Evolutionary conservation across 2,329 filamentous ascomycete genomes (phyloP).

Genomic region (Diaporthe amygdali): DNA sequence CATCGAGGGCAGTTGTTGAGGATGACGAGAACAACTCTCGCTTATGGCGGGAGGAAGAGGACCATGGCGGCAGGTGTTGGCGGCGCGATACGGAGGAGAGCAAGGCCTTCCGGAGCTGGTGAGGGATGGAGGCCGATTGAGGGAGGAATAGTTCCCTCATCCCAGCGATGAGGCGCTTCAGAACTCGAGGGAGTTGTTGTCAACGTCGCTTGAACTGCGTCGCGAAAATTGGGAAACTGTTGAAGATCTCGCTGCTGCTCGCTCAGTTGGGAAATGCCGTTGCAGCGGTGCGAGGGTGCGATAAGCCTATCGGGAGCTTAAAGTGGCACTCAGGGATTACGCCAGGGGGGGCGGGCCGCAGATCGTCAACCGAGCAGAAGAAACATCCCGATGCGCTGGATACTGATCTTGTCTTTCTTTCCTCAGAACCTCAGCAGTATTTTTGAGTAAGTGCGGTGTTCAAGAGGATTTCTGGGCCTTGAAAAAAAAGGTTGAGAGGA

Average conservation of each 20-base stretch:
- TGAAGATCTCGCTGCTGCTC: slow-evolving; percentile 7
- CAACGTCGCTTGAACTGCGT: not conserved
- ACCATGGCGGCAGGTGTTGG: slow-evolving; percentile 24
- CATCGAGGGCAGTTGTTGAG: slow-evolving; percentile 1
- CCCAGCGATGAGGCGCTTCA: slow-evolving; percentile 40
- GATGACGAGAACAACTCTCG: slow-evolving; percentile 17
- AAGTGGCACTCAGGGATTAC: not conserved
- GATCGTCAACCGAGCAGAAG: slow-evolving; percentile 4
- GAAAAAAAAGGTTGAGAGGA: not conserved
- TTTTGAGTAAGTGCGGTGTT: not conserved
- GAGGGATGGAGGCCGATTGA: slow-evolving; percentile 38
- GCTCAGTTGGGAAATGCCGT: not conserved
- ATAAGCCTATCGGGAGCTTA: slow-evolving; percentile 19
- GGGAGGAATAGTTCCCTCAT: slow-evolving; percentile 49
- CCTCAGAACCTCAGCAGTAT: not conserved
- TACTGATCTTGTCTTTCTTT: not conserved
- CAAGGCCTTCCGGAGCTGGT: slow-evolving; percentile 28
- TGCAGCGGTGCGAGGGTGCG: slow-evolving; percentile 9
- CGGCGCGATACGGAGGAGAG: slow-evolving; percentile 5
- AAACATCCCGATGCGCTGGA: not conserved
- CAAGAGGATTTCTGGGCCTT: not conserved
- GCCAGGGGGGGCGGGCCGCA: not conserved
- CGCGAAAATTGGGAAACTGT: not conserved
- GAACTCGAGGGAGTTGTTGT: slow-evolving; percentile 15
- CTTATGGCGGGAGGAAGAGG: slow-evolving; percentile 28